Evolutionary conservation across 306 rosid species (phyloP), one percentile per base, ranked within the genome.

Genomic region (Prunus armeniaca): DNA sequence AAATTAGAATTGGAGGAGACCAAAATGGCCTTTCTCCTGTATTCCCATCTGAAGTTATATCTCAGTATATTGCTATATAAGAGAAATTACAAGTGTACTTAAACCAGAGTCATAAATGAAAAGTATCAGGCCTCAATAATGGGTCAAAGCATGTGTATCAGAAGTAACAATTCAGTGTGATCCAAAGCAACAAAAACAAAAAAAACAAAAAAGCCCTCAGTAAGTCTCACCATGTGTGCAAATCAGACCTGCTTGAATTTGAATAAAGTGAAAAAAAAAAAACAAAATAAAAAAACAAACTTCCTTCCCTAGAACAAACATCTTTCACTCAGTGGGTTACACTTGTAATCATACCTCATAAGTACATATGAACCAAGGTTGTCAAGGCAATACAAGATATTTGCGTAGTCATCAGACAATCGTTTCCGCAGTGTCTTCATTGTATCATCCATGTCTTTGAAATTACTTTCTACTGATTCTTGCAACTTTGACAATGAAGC

Each of bases 311-410:
- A 18, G 64, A 57, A 56, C 60, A 66, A 56, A 70, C 11, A 54
- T 69, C 57, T 55, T 79, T 38, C 32, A 50, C 24, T n/a, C 34
- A 28, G 11, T 54, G 30, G 32, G 4, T 19, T 22, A 54, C 67
- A 47, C 47, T 61, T 74, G 76, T 22, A 82, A 72, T 24, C 86
- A 64, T 88, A 95, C 98, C 98, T 95, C 98, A 72, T 88, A 85
- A 73, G 97, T 88, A 82, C 98, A 92, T 10, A 88, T 47, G 62
- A 90, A 76, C 98, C 98, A 68, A 92, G 96, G 68, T 92, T 89
- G 34, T 95, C 93, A 41, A 92, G 90, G 75, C 97, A 95, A 84
- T 95, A 85, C 69, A 86, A 80, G 55, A 86, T 81, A 83, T 85
- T 88, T 12, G 87, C 81, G 55, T 80, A 88, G 74, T 90, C 91